Conservation (phyloP, 2,329 filamentous ascomycete species). For the Microdochium trichocladiopsis region DNA sequence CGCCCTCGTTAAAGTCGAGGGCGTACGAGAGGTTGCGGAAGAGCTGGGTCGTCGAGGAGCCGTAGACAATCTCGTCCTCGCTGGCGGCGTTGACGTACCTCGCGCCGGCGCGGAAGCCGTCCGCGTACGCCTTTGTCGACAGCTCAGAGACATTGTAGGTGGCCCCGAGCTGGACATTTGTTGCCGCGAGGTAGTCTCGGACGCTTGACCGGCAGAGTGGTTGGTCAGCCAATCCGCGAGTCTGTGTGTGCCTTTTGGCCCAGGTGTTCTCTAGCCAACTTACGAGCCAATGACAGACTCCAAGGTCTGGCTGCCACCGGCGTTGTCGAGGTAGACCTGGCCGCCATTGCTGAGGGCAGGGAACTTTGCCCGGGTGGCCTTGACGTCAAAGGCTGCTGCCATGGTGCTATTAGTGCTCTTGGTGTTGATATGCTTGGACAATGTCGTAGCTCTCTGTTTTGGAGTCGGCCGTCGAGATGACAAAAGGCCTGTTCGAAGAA, state of each 20-base stretch:
- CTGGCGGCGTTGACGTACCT: constrained; percentile 59
- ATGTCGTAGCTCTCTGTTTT: no score
- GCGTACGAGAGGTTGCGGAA: constrained; percentile 62
- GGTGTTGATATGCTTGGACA: no score
- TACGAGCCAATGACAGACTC: constrained; percentile 60
- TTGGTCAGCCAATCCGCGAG: no score
- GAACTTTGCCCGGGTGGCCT: constrained; percentile 52
- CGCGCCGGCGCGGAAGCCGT: constrained; percentile 58
- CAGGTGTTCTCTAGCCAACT: no score
- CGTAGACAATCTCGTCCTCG: constrained; percentile 63
- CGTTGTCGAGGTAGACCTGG: constrained; percentile 73
- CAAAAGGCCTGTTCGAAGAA: no score
- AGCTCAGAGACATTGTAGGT: constrained; percentile 54
- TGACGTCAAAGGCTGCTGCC: constrained; percentile 45
- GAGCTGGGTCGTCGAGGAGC: constrained; percentile 68
- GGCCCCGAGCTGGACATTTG: constrained; percentile 71
- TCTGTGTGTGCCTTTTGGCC: no score
- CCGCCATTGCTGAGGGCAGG: constrained; percentile 54
- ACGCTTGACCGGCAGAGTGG: no score
- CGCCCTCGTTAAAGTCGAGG: constrained; percentile 44
- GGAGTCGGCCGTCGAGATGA: no score
- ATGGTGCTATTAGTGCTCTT: constrained; percentile 7
- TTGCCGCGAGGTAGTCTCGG: constrained; percentile 55
- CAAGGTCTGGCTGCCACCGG: constrained; percentile 66
- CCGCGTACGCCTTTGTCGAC: constrained; percentile 51